Evolutionary conservation across 352 stramenopile genomes (phyloP).

Genomic region (Phytophthora constricta): DNA sequence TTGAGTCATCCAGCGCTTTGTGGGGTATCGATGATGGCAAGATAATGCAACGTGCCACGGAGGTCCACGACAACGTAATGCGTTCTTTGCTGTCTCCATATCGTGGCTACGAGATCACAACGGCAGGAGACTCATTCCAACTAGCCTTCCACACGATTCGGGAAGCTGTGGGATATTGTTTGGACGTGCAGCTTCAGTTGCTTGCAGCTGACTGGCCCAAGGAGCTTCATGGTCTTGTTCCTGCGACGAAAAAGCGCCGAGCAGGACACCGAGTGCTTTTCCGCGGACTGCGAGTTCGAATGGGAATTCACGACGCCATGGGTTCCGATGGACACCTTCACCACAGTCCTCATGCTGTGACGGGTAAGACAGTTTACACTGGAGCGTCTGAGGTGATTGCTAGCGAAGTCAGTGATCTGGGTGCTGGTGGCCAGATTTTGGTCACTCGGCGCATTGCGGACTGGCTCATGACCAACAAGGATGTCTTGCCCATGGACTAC

Average conservation of each 20-base stretch:
- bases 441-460: constrained; percentile 52
- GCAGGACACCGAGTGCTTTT: constrained; percentile 49
- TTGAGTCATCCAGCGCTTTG: constrained; percentile 67
- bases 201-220: constrained; percentile 66
- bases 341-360: constrained; percentile 51
- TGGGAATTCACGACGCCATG: constrained; percentile 60
- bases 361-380: constrained; percentile 54
- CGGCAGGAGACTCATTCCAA: constrained; percentile 72
- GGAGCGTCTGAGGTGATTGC: constrained; percentile 58
- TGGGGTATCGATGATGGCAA: constrained; percentile 57
- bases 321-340: constrained; percentile 44
- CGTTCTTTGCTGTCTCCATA: constrained; percentile 49
- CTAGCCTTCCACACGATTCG: constrained; percentile 71
- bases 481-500: constrained; percentile 37
- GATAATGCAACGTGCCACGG: constrained; percentile 53
- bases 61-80: constrained; percentile 54
- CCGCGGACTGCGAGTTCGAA: constrained; percentile 54
- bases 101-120: constrained; percentile 80
- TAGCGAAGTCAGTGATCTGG: constrained; percentile 55
- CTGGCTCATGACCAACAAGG: constrained; percentile 54
- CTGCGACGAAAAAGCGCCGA: constrained; percentile 50
- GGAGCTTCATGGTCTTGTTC: constrained; percentile 53
- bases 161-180: constrained; percentile 66
- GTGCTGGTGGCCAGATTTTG: constrained; percentile 59
- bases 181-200: constrained; percentile 67